A percentile compares a stretch with the other conserved stretches of the same genome.
Conservation (phyloP, 1,139 yeast species). For the Yamadazyma diddensiae region DNA sequence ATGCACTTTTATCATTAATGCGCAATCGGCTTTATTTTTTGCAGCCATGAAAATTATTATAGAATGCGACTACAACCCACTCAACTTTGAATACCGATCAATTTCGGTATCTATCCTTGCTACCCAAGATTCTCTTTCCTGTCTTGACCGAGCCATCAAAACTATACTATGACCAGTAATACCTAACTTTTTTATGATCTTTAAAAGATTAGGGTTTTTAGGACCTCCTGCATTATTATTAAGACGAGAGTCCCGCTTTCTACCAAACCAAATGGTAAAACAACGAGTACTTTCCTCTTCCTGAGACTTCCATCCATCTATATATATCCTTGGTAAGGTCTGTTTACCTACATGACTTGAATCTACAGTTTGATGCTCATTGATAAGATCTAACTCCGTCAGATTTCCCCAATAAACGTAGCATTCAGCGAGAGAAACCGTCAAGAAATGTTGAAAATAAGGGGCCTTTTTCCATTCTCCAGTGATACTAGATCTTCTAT, state of each 20-base stretch:
- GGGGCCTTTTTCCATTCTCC: constrained; percentile 48
- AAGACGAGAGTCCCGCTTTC: constrained; percentile 44
- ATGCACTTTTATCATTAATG: no score
- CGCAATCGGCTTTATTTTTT: no score
- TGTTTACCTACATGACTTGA: constrained; percentile 51
- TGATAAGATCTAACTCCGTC: constrained; percentile 55
- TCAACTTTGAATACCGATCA: constrained; percentile 43
- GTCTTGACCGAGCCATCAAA: constrained; percentile 78
- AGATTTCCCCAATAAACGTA: constrained; percentile 73
- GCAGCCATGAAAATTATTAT: no score
- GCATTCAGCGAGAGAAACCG: constrained; percentile 63
- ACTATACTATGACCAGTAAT: constrained; percentile 66
- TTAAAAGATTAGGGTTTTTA: constrained; percentile 41
- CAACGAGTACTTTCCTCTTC: constrained; percentile 74
- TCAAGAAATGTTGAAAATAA: constrained; percentile 45
- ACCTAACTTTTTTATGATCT: constrained; percentile 55
- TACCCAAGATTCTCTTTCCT: constrained; percentile 86
- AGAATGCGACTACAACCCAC: no score
- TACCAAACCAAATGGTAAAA: constrained; percentile 83
- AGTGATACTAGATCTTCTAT: constrained; percentile 40
- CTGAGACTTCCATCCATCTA: constrained; percentile 80
- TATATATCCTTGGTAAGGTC: constrained; percentile 67
- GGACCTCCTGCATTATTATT: constrained; percentile 34
- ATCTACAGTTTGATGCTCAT: constrained; percentile 29
- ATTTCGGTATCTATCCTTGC: constrained; percentile 59